phyloP scores from a whole-genome alignment of 1,284 basidiomycete genomes.

The Phlebopus sp. region DNA sequence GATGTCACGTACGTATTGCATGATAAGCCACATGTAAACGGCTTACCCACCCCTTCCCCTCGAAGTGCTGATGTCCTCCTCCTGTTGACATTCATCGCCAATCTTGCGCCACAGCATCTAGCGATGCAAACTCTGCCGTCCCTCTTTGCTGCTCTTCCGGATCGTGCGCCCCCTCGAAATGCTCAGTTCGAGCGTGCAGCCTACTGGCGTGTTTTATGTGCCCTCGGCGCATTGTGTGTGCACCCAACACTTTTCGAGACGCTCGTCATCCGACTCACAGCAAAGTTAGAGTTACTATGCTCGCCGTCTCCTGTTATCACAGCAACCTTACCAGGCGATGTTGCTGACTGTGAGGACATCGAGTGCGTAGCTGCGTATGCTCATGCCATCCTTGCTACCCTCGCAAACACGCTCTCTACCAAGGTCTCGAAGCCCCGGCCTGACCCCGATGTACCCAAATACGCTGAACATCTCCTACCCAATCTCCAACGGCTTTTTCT shows the following conservation, averaged over 20 bases:
- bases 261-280: constrained; percentile 75
- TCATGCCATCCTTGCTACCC: constrained; percentile 74
- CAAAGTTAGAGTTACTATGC: constrained; percentile 76
- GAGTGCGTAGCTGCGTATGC: constrained; percentile 69
- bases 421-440: constrained; percentile 54
- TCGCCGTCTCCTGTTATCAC: constrained; percentile 29
- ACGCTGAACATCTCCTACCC: constrained; percentile 72
- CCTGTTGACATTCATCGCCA: constrained; percentile 67
- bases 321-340: constrained; percentile 5
- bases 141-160: constrained; percentile 74
- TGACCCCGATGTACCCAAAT: constrained; percentile 75
- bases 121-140: constrained; percentile 77
- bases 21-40: neutral
- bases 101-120: constrained; percentile 63
- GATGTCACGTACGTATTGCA: constrained; percentile 48
- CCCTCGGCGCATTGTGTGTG: constrained; percentile 74
- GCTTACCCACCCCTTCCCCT: too few species aligned
- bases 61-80: constrained; percentile 66
- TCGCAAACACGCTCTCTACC: constrained; percentile 59
- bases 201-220: constrained; percentile 70
- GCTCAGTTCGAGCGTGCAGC: constrained; percentile 56
- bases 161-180: constrained; percentile 55
- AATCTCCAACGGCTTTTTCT: constrained; percentile 72
- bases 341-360: constrained; percentile 19
- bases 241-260: constrained; percentile 81